Evolutionary conservation across 1,284 basidiomycete genomes (phyloP), one percentile per base, ranked within the genome.

Genomic region (Phenoliferia sp.): DNA sequence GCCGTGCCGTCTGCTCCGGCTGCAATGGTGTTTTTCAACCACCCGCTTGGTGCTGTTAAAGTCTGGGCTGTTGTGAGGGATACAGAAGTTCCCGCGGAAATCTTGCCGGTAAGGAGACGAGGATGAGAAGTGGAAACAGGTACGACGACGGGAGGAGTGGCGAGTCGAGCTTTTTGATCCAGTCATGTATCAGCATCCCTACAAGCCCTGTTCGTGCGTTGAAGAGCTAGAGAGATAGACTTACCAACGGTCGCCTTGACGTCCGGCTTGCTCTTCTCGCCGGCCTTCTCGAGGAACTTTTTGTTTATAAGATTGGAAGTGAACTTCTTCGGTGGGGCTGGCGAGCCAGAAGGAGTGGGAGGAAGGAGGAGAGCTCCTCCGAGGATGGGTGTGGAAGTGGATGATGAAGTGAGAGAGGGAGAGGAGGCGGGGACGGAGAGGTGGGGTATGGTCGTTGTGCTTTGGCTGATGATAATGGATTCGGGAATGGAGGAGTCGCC

Each of bases 271-370:
- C 58, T 62, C 55, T 73, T 71, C 50, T 71, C 69, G 12, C 75
- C 79, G 63, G 88, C 88, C 83, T 94, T 93, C 81, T 91, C 89
- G 60, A 95, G 82, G 79, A 95, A 96, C 80, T 91, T 92, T 84
- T 93, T 94, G 82, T 90, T 94, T 80, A 95, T 92, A 73, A 90
- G 85, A 34, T 90, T 85, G 75, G 83, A 90, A 56, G 64, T 65
- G 79, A 94, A 95, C 76, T 89, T 87, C 34, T 62, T 62, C 22
- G 61, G 31, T 19, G 62, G 54, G 33, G 62, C 36, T 17, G 62
- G 35, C 17, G 62, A 55, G 54, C 32, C 31, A 31, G 62, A 56
- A 10, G 52, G 35, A 9, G 62, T 28, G 22, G 62, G 54, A 17
- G 48, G 39, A n/a, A 50, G 33, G 10, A 35, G 29, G 22, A 28